Base-by-base conservation (phyloP, 345 rosid species). In the Eucalyptus cladocalyx region DNA sequence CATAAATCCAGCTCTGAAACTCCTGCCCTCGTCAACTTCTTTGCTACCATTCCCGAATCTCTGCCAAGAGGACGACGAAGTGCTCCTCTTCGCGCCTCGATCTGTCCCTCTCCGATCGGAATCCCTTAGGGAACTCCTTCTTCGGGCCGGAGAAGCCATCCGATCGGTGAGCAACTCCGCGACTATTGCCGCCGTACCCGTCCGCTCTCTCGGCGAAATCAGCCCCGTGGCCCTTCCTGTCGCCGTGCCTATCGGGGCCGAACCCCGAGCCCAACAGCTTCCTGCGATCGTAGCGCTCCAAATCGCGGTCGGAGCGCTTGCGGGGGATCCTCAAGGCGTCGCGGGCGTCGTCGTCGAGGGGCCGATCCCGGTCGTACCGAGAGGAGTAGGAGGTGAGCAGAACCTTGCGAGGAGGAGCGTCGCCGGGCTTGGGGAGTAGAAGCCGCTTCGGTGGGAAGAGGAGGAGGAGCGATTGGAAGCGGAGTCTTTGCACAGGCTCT, bases 51-150 rank as follows among this genome's bases (percentile, higher is more conserved):
- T 91, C 80, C 95, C 95, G 90, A 94, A 93, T 91, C 97, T 94
- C 90, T 98, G 93, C 99, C 99, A 97, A 0, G 99, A 97, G 24
- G 98, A 97, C 0, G 99, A 95, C 6, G 97, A 94, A 32, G 94
- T 94, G 50, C 95, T 94, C 53, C 94, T n/a, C 97, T 90, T 97
- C 98, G 18, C 95, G 94, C 88, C 94, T 91, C 14, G 95, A 95
- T 80, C 99, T 92, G 56, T 96, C 99, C 90, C 99, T 93, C 91
- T 96, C 97, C 17, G 99, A 96, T 87, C 99, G 92, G 88, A 93
- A 95, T 40, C 98, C 96, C 80, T 97, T 97, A 0, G 99, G 98
- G 90, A 97, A 97, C 67, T 95, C 97, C 93, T 96, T 95, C 89
- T 96, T 93, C 3, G 98, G 87, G 83, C 94, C 96, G 53, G 92